Base-by-base conservation (phyloP, 345 rosid species). In the Eucalyptus tenuipes region DNA sequence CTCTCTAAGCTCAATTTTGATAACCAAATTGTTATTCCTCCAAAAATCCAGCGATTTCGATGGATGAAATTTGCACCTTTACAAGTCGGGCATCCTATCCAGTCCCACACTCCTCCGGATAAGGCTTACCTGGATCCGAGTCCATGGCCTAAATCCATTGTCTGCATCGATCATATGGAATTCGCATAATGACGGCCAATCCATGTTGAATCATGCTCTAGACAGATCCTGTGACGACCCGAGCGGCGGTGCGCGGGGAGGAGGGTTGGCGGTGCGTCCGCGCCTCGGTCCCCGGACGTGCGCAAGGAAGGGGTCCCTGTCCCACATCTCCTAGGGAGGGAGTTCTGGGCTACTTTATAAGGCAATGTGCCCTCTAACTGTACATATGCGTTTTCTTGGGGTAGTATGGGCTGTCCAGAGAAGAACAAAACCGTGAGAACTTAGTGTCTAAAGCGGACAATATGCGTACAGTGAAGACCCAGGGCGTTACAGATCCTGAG, bases 111-210 rank as follows among this genome's bases (percentile, higher is more conserved):
- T 18, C 45, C 45, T 75, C 47, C 22, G 25, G 44, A 7, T 68
- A 68, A 33, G 80, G 11, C 0, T 71, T 71, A 0, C 81, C 0
- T 33, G 10, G 25, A 33, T 71, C 44, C 25, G 24, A 33, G 25
- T 71, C 45, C 25, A 64, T 1, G 33, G 33, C 10, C 75, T 0
- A 14, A n/a, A 14, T 29, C 16, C 17, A 4, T 14, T n/a, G 75
- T 64, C 15, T 29, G 37, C 71, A 29, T 29, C 71, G 17, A 64
- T 64, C 71, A 29, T 13, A 29, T 13, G 18, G 71, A 64, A 13
- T 64, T 64, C 71, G 6, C 10, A 13, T 64, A 29, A 29, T 14
- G 5, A 64, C 17, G 37, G 37, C 37, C 37, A n/a, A n/a, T 64
- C 37, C 75, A 64, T 7, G 75, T 64, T 64, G 75, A 0, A 12